These are phyloP conservation scores for Parascedosporium putredinis DNA, from an alignment of 2,329 filamentous ascomycete species.

Conservation along the genomic window DNA sequence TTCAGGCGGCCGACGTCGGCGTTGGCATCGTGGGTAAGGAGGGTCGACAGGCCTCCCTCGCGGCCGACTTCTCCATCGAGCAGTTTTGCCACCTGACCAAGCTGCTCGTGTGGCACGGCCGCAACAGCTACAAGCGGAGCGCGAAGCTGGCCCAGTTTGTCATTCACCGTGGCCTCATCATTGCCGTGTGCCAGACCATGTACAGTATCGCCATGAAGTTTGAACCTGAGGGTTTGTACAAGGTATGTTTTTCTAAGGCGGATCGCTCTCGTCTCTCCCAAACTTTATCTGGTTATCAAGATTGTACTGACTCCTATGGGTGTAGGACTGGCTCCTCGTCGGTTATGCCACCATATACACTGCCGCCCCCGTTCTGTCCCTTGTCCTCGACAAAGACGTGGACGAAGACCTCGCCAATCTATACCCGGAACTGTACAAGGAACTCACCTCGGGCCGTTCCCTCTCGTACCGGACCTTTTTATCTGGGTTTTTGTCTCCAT, in stretches of 20 bases:
- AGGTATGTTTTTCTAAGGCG: slow-evolving; percentile 29
- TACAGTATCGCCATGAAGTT: slow-evolving; percentile 90
- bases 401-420: slow-evolving; percentile 88
- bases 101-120: slow-evolving; percentile 95
- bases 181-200: slow-evolving; percentile 92
- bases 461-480: slow-evolving; percentile 88
- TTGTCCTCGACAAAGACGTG: slow-evolving; percentile 90
- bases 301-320: slow-evolving; percentile 15
- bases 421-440: slow-evolving; percentile 95
- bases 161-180: slow-evolving; percentile 92
- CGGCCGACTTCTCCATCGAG: slow-evolving; percentile 92
- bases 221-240: slow-evolving; percentile 89
- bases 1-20: slow-evolving; percentile 94
- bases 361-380: slow-evolving; percentile 80
- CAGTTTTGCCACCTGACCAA: slow-evolving; percentile 95
- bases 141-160: slow-evolving; percentile 97
- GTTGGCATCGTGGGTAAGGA: slow-evolving; percentile 98
- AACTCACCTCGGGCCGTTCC: slow-evolving; percentile 79
- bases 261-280: too few relatives aligned
- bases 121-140: slow-evolving; percentile 92
- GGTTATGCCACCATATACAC: slow-evolving; percentile 96
- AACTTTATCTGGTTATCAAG: too few relatives aligned
- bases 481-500: slow-evolving; percentile 91
- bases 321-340: slow-evolving; percentile 82
- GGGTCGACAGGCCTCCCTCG: slow-evolving; percentile 85